Evolutionary conservation across 179 eudicot species (phyloP).

Genomic region (Beta corolliflora): DNA sequence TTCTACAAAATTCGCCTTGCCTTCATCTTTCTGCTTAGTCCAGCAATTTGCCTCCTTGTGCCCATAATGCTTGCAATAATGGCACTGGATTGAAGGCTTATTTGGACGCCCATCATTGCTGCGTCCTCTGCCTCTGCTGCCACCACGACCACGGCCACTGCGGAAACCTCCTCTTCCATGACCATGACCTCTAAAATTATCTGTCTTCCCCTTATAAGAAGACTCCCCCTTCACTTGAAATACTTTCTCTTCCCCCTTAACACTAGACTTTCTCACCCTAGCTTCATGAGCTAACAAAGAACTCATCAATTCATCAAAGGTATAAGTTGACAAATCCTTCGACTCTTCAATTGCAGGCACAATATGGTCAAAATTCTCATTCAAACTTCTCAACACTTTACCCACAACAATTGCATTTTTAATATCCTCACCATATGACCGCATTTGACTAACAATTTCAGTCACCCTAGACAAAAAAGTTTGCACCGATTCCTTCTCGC

Average conservation of each 20-base stretch:
- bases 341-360: neutral
- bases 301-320: neutral
- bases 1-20: neutral
- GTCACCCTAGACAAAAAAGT: neutral
- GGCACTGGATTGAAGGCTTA: neutral
- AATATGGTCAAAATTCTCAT: neutral
- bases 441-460: neutral
- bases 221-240: neutral
- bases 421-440: neutral
- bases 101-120: too few species aligned
- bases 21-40: neutral
- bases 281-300: neutral
- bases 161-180: too few species aligned
- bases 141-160: neutral
- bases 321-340: conserved; percentile 5
- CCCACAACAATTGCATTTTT: neutral
- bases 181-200: neutral
- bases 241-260: neutral
- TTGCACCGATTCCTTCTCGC: too few species aligned
- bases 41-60: conserved; percentile 4
- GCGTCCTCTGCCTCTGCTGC: neutral
- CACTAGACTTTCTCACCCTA: neutral
- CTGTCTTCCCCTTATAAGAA: neutral
- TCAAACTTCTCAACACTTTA: neutral
- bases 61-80: conserved; percentile 5